phyloP scores from a whole-genome alignment of 495 filamentous ascomycete genomes.

The Physcia stellaris region DNA sequence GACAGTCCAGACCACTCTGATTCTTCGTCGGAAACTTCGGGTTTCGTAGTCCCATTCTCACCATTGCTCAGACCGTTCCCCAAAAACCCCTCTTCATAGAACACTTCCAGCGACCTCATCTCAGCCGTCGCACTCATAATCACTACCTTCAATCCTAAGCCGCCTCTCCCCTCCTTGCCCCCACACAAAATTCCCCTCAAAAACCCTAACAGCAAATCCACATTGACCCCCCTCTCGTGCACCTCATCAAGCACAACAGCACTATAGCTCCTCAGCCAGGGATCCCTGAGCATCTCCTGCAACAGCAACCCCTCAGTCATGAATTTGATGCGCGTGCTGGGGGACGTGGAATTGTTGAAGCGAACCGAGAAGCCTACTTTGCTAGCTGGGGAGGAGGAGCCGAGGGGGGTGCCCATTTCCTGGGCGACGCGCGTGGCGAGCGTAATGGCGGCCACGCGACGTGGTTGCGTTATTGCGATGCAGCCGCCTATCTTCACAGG shows the following conservation, averaged over 20 bases:
- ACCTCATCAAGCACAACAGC: slow-evolving; percentile 92
- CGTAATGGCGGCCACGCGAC: slow-evolving; percentile 88
- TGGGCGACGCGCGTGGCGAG: slow-evolving; percentile 78
- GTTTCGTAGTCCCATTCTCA: too few species aligned
- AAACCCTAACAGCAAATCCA: slow-evolving; percentile 82
- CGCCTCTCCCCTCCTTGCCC: slow-evolving; percentile 42
- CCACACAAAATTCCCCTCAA: slow-evolving; percentile 57
- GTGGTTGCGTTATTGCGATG: slow-evolving; percentile 90
- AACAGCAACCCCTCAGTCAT: slow-evolving; percentile 95
- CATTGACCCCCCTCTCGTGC: slow-evolving; percentile 93
- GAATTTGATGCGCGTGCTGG: slow-evolving; percentile 73
- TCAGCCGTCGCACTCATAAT: slow-evolving; percentile 97
- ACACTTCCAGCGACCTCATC: slow-evolving; percentile 58
- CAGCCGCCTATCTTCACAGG: slow-evolving; percentile 58
- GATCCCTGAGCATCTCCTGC: slow-evolving; percentile 85
- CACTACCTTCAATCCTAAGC: slow-evolving; percentile 69
- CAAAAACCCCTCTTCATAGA: slow-evolving; percentile 50
- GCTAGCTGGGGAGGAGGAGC: slow-evolving; percentile 47
- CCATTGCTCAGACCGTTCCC: slow-evolving; percentile 1
- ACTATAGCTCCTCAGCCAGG: slow-evolving; percentile 69
- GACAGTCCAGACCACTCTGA: slow-evolving; percentile 16
- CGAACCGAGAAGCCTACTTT: slow-evolving; percentile 87
- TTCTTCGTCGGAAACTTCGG: slow-evolving; percentile 3
- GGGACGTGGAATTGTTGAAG: slow-evolving; percentile 72
- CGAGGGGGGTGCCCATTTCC: slow-evolving; percentile 78